Conservation (phyloP, 306 rosid genomes). For the Sicyos baderoa region DNA sequence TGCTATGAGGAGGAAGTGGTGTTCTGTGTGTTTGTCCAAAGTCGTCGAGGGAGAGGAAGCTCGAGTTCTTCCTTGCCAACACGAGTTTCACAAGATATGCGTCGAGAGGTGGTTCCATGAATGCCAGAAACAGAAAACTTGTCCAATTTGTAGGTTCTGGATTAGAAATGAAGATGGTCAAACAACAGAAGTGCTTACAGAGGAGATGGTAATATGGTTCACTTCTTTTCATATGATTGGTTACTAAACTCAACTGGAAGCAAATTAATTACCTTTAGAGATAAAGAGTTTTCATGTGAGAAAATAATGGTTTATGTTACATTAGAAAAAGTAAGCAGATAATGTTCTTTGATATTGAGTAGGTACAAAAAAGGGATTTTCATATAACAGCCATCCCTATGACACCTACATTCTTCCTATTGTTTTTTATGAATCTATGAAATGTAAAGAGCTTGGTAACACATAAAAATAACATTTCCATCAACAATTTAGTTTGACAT, state of each 20-base stretch:
- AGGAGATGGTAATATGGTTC: slow-evolving; percentile 80
- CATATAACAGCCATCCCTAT: neutral
- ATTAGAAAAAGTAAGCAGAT: neutral
- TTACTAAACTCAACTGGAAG: slow-evolving; percentile 21
- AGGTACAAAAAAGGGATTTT: neutral
- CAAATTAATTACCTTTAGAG: neutral
- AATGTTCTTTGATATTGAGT: neutral
- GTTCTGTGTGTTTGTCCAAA: slow-evolving; percentile 72
- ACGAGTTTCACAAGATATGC: slow-evolving; percentile 68
- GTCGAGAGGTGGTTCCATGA: slow-evolving; percentile 73
- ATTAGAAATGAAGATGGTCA: slow-evolving; percentile 39
- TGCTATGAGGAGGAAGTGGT: slow-evolving; percentile 25
- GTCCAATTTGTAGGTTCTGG: slow-evolving; percentile 74
- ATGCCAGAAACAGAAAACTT: slow-evolving; percentile 44
- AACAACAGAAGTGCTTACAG: slow-evolving; percentile 45
- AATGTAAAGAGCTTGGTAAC: too few species aligned
- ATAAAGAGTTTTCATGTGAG: neutral
- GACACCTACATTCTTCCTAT: neutral
- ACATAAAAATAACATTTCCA: too few species aligned
- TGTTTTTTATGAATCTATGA: too few species aligned
- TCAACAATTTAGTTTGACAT: too few species aligned
- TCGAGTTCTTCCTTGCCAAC: slow-evolving; percentile 64
- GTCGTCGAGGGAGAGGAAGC: slow-evolving; percentile 39
- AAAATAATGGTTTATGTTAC: neutral
- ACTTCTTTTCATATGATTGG: slow-evolving; percentile 88